Evolutionary conservation across 2,329 filamentous ascomycete species (phyloP).

Genomic region (Colletotrichum australisinense): DNA sequence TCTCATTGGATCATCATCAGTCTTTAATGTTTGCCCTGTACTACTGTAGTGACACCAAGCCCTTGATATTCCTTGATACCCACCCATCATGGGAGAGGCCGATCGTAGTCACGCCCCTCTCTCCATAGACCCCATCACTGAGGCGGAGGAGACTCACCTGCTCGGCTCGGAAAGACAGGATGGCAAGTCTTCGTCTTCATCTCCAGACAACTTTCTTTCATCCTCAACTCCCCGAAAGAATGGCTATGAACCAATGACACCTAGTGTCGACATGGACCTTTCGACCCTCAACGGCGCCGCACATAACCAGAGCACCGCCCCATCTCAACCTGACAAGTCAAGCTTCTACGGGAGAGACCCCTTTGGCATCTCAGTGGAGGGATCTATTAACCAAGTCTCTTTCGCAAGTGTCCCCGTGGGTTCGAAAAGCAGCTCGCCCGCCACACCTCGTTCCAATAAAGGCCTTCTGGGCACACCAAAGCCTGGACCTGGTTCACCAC

Average conservation of each 20-base stretch:
- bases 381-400: slow-evolving; percentile 7
- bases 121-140: slow-evolving; percentile 16
- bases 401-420: slow-evolving; percentile 28
- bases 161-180: slow-evolving; percentile 3
- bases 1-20: slow-evolving; percentile 17
- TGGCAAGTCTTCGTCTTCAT: not conserved
- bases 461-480: slow-evolving; percentile 1
- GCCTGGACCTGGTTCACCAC: not conserved
- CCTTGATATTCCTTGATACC: not conserved
- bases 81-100: slow-evolving; percentile 9
- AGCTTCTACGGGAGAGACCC: not conserved
- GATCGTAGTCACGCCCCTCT: not conserved
- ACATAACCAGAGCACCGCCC: slow-evolving; percentile 5
- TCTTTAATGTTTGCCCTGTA: not conserved
- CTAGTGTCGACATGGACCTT: slow-evolving; percentile 22
- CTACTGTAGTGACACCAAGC: not conserved
- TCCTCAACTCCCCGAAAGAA: slow-evolving; percentile 17
- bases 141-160: slow-evolving; percentile 22
- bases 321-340: not conserved
- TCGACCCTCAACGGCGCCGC: slow-evolving; percentile 7
- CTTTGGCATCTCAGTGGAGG: not conserved
- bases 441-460: slow-evolving; percentile 8
- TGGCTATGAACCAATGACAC: slow-evolving; percentile 22
- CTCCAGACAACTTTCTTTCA: slow-evolving; percentile 9
- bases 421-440: slow-evolving; percentile 30